These are phyloP conservation scores for Xylaria sp. DNA, from an alignment of 495 filamentous ascomycete species.

Conservation along the genomic window DNA sequence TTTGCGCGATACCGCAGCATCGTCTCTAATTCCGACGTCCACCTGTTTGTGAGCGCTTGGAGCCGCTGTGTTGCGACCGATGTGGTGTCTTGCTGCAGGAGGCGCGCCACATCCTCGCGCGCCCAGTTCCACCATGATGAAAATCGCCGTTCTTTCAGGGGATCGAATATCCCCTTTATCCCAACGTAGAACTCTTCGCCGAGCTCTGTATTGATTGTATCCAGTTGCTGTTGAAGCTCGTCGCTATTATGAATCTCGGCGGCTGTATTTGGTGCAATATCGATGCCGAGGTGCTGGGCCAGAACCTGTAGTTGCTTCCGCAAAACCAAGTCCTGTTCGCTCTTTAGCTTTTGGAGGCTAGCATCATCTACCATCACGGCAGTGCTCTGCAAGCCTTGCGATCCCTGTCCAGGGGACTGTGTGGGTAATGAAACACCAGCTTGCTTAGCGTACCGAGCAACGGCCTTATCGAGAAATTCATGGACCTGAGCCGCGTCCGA, in stretches of 20 bases:
- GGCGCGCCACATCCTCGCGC: conserved; percentile 71
- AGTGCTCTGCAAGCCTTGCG: conserved; percentile 60
- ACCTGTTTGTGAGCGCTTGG: conserved; percentile 77
- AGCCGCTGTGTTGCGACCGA: conserved; percentile 54
- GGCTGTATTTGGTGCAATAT: conserved; percentile 79
- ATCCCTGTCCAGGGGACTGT: conserved; percentile 65
- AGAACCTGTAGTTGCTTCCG: conserved; percentile 86
- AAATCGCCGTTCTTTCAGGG: conserved; percentile 82
- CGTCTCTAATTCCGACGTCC: conserved; percentile 86
- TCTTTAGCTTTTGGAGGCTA: conserved; percentile 82
- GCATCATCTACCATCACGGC: conserved; percentile 92
- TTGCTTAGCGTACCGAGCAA: conserved; percentile 75
- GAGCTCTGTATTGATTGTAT: conserved; percentile 82
- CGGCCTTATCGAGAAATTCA: conserved; percentile 73
- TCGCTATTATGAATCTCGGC: conserved; percentile 71
- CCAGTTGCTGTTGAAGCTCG: conserved; percentile 78
- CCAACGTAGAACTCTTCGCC: conserved; percentile 83
- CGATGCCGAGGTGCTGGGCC: conserved; percentile 84
- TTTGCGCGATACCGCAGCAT: conserved; percentile 89
- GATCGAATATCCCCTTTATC: conserved; percentile 80
- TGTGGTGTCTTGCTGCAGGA: conserved; percentile 90
- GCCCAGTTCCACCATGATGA: conserved; percentile 93
- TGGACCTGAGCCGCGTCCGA: conserved; percentile 79
- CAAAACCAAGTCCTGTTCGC: conserved; percentile 83
- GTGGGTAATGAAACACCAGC: conserved; percentile 76